Percentiles rank a stretch among this genome's conserved stretches.
Conservation (phyloP, 2,329 filamentous ascomycete species). For the Hortaea sp. region DNA sequence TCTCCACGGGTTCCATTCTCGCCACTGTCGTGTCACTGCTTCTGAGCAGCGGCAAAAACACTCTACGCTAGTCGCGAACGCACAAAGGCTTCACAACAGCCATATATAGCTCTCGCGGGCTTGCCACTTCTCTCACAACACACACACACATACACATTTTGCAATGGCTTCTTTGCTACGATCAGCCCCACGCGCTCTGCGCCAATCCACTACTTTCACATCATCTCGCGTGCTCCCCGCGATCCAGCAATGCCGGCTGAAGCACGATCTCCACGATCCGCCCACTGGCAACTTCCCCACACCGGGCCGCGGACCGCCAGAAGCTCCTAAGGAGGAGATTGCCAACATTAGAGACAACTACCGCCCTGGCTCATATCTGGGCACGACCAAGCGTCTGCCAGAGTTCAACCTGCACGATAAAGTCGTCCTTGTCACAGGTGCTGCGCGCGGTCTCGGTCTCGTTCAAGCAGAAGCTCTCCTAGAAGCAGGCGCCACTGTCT, state of each 20-base stretch:
- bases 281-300: conserved; percentile 22
- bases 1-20: too few species aligned
- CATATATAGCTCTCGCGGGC: too few species aligned
- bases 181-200: conserved; percentile 10
- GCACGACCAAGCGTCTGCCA: conserved; percentile 42
- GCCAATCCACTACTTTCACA: conserved; percentile 3
- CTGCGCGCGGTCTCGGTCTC: conserved; percentile 61
- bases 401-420: conserved; percentile 69
- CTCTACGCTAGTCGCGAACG: too few species aligned
- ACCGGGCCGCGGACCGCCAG: conserved; percentile 18
- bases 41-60: too few species aligned
- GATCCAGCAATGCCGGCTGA: conserved; percentile 9
- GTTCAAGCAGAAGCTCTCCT: conserved; percentile 62
- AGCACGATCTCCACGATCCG: conserved; percentile 21
- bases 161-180: conserved; percentile 14
- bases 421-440: conserved; percentile 58
- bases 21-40: too few species aligned
- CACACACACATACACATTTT: not conserved
- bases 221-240: conserved; percentile 5
- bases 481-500: conserved; percentile 64
- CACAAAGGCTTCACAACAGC: too few species aligned
- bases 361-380: conserved; percentile 22
- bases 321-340: conserved; percentile 22
- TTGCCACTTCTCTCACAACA: not conserved
- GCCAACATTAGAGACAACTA: conserved; percentile 20